phyloP scores from a whole-genome alignment of 2,329 filamentous ascomycete species.

The Aureobasidium leucospermi region DNA sequence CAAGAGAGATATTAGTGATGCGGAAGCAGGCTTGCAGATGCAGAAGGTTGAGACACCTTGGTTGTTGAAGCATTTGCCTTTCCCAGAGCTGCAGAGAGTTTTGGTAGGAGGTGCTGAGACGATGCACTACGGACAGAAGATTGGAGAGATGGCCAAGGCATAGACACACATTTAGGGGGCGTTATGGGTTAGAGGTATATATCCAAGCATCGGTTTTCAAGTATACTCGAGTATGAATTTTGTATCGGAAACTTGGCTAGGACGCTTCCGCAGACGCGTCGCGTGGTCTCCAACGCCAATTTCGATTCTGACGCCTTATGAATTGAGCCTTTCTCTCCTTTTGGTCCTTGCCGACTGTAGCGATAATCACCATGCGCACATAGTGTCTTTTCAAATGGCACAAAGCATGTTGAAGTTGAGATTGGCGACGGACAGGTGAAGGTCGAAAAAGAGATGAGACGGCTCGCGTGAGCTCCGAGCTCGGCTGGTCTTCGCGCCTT shows the following conservation, averaged over 20 bases:
- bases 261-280: too few species aligned
- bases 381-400: too few species aligned
- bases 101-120: not conserved
- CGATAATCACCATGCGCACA: too few species aligned
- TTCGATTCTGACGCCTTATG: too few species aligned
- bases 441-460: not conserved
- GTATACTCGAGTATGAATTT: too few species aligned
- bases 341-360: too few species aligned
- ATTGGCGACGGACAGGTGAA: not conserved
- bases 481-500: not conserved
- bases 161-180: not conserved
- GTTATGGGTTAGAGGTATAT: too few species aligned
- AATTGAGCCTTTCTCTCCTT: too few species aligned
- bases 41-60: conserved; percentile 12
- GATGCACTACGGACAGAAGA: not conserved
- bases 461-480: not conserved
- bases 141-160: conserved; percentile 7
- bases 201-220: too few species aligned
- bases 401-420: not conserved
- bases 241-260: too few species aligned
- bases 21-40: conserved; percentile 16
- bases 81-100: not conserved
- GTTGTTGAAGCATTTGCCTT: conserved; percentile 7
- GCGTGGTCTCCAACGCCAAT: too few species aligned
- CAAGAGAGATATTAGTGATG: conserved; percentile 25